Evolutionary conservation across 768 basidiomycete genomes (phyloP).

Genomic region (Lyophyllum atratum): DNA sequence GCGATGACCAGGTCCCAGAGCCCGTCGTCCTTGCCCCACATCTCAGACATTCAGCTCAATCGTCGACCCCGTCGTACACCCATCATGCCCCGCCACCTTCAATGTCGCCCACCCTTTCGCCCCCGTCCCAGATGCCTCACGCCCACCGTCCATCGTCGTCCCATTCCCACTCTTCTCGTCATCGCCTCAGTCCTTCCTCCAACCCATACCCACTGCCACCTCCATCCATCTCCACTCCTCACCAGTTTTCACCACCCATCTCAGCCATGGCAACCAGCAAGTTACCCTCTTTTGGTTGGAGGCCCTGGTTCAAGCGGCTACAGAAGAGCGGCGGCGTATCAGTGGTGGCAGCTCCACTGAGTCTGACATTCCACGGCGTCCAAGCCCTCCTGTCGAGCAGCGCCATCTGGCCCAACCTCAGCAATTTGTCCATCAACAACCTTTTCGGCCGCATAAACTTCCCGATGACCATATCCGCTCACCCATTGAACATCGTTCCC

Average conservation of each 20-base stretch:
- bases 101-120: slow-evolving; percentile 14
- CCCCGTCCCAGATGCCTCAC: slow-evolving; percentile 15
- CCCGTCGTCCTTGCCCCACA: slow-evolving; percentile 27
- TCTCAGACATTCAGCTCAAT: slow-evolving; percentile 18
- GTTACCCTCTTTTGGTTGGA: slow-evolving; percentile 48
- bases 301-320: slow-evolving; percentile 71
- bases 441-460: slow-evolving; percentile 11
- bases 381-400: slow-evolving; percentile 22
- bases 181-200: slow-evolving; percentile 15
- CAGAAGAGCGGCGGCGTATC: slow-evolving; percentile 62
- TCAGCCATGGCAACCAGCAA: slow-evolving; percentile 19
- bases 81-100: slow-evolving; percentile 12
- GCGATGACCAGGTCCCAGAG: slow-evolving; percentile 43
- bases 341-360: slow-evolving; percentile 26
- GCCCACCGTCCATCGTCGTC: slow-evolving; percentile 17
- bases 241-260: slow-evolving; percentile 19
- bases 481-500: slow-evolving; percentile 10
- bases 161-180: slow-evolving; percentile 6
- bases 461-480: slow-evolving; percentile 13
- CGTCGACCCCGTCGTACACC: slow-evolving; percentile 18
- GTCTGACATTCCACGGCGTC: slow-evolving; percentile 18
- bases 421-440: slow-evolving; percentile 13
- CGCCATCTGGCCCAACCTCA: slow-evolving; percentile 21
- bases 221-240: slow-evolving; percentile 9
- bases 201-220: slow-evolving; percentile 18